Evolutionary conservation across 2,329 filamentous ascomycete species (phyloP).

Genomic region (Chalara sp.): DNA sequence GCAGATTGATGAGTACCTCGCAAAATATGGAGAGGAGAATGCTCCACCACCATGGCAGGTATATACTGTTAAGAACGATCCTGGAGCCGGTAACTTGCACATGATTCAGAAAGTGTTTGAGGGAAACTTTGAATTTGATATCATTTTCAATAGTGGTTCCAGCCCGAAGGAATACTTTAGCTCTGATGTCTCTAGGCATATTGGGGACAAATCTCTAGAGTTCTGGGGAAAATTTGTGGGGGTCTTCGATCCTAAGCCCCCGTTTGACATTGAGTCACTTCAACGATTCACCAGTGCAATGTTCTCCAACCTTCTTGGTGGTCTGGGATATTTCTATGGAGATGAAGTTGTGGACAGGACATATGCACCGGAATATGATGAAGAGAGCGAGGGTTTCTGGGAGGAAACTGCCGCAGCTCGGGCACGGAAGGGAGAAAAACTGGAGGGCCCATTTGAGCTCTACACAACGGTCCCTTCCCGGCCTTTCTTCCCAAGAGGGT

Average conservation of each 20-base stretch:
- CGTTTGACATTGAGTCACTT: constrained; percentile 70
- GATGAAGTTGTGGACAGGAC: constrained; percentile 84
- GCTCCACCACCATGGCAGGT: constrained; percentile 78
- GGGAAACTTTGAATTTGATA: constrained; percentile 86
- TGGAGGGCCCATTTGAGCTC: constrained; percentile 79
- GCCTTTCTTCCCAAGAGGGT: constrained; percentile 93
- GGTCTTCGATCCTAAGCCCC: constrained; percentile 65
- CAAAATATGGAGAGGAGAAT: constrained; percentile 54
- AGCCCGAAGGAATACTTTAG: constrained; percentile 46
- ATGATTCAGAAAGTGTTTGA: constrained; percentile 88
- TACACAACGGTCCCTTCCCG: constrained; percentile 89
- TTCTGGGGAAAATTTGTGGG: constrained; percentile 72
- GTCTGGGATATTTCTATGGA: constrained; percentile 92
- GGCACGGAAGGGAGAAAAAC: constrained; percentile 55
- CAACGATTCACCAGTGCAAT: constrained; percentile 77
- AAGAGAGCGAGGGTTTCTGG: constrained; percentile 95
- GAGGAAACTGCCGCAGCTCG: constrained; percentile 80
- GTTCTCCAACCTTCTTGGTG: constrained; percentile 89
- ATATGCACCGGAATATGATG: constrained; percentile 86
- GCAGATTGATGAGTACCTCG: constrained; percentile 52
- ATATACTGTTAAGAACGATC: constrained; percentile 68
- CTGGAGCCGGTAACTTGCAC: constrained; percentile 72
- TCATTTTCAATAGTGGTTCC: constrained; percentile 79
- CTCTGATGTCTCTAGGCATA: constrained; percentile 62
- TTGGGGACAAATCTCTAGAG: constrained; percentile 55